phyloP scores from a whole-genome alignment of 2,329 filamentous ascomycete species.

The Lachnellula occidentalis region DNA sequence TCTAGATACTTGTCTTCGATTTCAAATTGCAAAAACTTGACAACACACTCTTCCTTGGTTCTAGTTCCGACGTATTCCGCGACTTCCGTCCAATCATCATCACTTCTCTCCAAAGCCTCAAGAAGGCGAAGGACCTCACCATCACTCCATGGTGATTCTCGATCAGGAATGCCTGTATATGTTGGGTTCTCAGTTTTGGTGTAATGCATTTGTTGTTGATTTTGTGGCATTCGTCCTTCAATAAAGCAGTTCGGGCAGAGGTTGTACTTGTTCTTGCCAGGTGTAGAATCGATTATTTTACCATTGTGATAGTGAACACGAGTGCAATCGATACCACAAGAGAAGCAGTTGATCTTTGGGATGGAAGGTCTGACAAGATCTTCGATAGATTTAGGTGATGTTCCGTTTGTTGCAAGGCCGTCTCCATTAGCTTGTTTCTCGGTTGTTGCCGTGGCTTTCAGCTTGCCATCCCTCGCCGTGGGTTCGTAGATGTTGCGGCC shows the following conservation, averaged over 20 bases:
- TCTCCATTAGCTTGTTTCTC: slow-evolving; percentile 72
- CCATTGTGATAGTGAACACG: slow-evolving; percentile 64
- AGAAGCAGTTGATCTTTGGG: slow-evolving; percentile 75
- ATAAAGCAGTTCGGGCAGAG: slow-evolving; percentile 88
- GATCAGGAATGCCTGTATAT: slow-evolving; percentile 72
- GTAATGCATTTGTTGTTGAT: slow-evolving; percentile 75
- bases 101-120: slow-evolving; percentile 86
- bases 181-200: slow-evolving; percentile 83
- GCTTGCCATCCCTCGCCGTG: slow-evolving; percentile 68
- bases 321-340: slow-evolving; percentile 87
- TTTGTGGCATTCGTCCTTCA: slow-evolving; percentile 75
- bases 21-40: slow-evolving; percentile 92
- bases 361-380: slow-evolving; percentile 61
- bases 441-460: slow-evolving; percentile 51
- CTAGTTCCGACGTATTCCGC: slow-evolving; percentile 87
- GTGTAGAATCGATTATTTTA: slow-evolving; percentile 38
- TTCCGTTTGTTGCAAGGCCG: slow-evolving; percentile 59
- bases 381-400: slow-evolving; percentile 41
- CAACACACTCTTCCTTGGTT: slow-evolving; percentile 90
- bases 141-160: slow-evolving; percentile 86
- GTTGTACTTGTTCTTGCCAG: slow-evolving; percentile 64
- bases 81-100: slow-evolving; percentile 93
- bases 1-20: slow-evolving; percentile 98
- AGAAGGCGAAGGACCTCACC: slow-evolving; percentile 83
- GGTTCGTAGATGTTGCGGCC: slow-evolving; percentile 92